Evolutionary conservation across 2,329 filamentous ascomycete species (phyloP).

Genomic region (Calonectria pteridis): DNA sequence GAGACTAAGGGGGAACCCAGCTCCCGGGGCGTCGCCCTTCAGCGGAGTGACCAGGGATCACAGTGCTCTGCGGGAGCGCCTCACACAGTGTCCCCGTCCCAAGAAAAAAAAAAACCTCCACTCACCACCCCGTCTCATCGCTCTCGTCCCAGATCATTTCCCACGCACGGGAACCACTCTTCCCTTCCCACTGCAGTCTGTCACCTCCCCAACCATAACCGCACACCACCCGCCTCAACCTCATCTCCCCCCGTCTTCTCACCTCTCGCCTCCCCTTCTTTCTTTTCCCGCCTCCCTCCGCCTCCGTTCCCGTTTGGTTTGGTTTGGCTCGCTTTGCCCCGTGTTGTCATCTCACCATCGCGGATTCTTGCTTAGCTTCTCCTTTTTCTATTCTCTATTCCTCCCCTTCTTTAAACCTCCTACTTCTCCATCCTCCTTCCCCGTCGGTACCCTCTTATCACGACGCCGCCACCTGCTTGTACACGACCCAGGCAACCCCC

Average conservation of each 20-base stretch:
- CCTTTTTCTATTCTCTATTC: conserved; percentile 6
- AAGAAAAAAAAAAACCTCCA: conserved; percentile 40
- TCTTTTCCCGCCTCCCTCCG: conserved; percentile 28
- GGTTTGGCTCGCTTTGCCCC: neutral
- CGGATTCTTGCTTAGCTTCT: conserved; percentile 6
- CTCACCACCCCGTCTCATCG: conserved; percentile 27
- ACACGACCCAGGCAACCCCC: conserved; percentile 18
- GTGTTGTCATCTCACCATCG: conserved; percentile 16
- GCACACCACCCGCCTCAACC: conserved; percentile 35
- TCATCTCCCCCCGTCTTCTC: conserved; percentile 42
- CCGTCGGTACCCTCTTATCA: neutral
- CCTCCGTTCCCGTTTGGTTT: conserved; percentile 14
- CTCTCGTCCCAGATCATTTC: conserved; percentile 30
- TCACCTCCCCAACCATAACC: conserved; percentile 26
- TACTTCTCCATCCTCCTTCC: neutral
- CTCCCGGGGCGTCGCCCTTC: conserved; percentile 4
- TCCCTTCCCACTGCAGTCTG: conserved; percentile 19
- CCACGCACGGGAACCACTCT: conserved; percentile 41
- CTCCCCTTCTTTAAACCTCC: conserved; percentile 13
- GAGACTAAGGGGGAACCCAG: conserved; percentile 12
- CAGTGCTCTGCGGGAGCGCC: neutral
- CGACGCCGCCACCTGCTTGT: neutral
- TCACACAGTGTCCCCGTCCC: conserved; percentile 20
- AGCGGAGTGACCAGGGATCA: conserved; percentile 11
- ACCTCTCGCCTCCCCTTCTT: conserved; percentile 32